Conservation (phyloP, 2,329 filamentous ascomycete species). For the Cercospora sesami region DNA sequence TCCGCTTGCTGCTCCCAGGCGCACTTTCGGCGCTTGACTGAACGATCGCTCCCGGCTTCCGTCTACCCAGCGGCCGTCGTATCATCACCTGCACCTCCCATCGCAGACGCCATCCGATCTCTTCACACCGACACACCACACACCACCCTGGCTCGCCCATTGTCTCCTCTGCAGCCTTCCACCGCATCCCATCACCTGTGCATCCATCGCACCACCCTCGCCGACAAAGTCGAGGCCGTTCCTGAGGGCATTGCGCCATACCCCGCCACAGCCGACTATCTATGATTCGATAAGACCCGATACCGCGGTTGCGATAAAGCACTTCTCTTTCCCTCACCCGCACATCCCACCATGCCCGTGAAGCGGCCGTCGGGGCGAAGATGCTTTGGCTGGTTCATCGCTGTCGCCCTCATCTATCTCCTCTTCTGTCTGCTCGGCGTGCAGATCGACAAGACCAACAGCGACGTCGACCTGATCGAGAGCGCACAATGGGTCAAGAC, state of each 20-base stretch:
- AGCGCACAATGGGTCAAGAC: constrained; percentile 63
- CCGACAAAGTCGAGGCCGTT: background rate
- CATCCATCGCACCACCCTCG: background rate
- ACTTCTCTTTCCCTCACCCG: constrained; percentile 11
- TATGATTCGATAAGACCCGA: constrained; percentile 12
- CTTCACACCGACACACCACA: background rate
- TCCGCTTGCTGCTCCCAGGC: background rate
- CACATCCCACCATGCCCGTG: constrained; percentile 17
- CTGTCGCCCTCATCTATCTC: constrained; percentile 35
- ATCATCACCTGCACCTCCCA: constrained; percentile 11
- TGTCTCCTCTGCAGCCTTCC: constrained; percentile 8
- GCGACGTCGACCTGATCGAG: constrained; percentile 29
- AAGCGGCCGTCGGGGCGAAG: constrained; percentile 21
- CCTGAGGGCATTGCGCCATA: constrained; percentile 28
- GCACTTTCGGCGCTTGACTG: background rate
- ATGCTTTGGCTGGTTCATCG: constrained; percentile 31
- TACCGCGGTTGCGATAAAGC: constrained; percentile 12
- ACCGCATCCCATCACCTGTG: constrained; percentile 10
- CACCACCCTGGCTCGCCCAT: background rate
- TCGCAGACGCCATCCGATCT: constrained; percentile 12
- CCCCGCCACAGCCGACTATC: constrained; percentile 12
- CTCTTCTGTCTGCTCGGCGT: constrained; percentile 33
- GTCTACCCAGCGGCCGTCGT: background rate
- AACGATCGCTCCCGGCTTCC: background rate
- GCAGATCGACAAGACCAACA: constrained; percentile 30